phyloP scores from a whole-genome alignment of 805 yeast species.

The Ogataea angusta region DNA sequence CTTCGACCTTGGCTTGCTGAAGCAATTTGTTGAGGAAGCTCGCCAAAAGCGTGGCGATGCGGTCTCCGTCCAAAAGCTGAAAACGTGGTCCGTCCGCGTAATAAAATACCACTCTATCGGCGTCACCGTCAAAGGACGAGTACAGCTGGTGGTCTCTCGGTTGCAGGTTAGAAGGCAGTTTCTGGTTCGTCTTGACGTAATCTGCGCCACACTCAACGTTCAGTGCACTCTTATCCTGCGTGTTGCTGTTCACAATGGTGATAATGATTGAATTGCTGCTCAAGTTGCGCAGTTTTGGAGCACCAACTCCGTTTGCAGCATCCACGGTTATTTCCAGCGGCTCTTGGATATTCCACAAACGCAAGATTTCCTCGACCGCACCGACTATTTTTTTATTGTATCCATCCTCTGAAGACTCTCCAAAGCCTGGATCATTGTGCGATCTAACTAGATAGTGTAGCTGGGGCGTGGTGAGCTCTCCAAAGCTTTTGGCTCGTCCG shows the following conservation, averaged over 20 bases:
- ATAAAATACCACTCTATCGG: constrained; percentile 89
- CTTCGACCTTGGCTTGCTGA: constrained; percentile 33
- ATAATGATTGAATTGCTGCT: constrained; percentile 38
- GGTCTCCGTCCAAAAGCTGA: constrained; percentile 84
- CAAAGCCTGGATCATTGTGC: constrained; percentile 61
- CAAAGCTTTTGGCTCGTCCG: constrained; percentile 52
- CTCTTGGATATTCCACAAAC: constrained; percentile 23
- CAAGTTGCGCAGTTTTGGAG: constrained; percentile 59
- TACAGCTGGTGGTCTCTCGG: constrained; percentile 50
- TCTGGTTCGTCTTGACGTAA: constrained; percentile 86
- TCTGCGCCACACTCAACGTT: constrained; percentile 93
- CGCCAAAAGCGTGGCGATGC: constrained; percentile 83
- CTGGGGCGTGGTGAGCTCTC: constrained; percentile 88
- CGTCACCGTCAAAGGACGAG: constrained; percentile 95
- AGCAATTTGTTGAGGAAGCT: constrained; percentile 51
- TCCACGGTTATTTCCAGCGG: constrained; percentile 59
- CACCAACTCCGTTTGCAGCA: constrained; percentile 97
- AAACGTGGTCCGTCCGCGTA: constrained; percentile 44
- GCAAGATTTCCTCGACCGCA: constrained; percentile 47
- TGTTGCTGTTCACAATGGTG: constrained; percentile 51
- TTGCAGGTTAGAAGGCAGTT: constrained; percentile 58
- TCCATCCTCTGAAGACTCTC: constrained; percentile 60
- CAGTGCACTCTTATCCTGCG: constrained; percentile 51
- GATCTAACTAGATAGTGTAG: constrained; percentile 81
- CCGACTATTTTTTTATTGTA: constrained; percentile 62